phyloP scores from a whole-genome alignment of 1,284 basidiomycete genomes.

The Salmacisia buchloeana region DNA sequence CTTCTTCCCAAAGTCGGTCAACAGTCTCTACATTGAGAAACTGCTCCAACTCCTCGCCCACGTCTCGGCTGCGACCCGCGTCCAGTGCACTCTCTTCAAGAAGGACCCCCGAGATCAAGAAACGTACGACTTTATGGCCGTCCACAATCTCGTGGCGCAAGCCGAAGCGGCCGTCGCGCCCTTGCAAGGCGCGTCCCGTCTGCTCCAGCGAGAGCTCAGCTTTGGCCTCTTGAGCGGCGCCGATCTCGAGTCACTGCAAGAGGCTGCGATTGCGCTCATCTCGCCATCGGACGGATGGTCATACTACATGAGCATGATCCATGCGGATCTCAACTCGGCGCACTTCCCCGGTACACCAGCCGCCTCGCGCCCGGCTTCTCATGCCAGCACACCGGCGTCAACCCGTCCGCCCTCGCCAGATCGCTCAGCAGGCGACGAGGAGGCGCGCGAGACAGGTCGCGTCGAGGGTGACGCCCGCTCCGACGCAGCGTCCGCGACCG shows the following conservation, averaged over 20 bases:
- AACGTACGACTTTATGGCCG: constrained; percentile 52
- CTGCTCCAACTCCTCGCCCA: constrained; percentile 59
- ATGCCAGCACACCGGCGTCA: constrained; percentile 3
- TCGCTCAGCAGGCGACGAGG: constrained; percentile 23
- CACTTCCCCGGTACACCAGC: constrained; percentile 25
- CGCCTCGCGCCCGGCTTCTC: constrained; percentile 6
- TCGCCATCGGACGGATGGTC: constrained; percentile 64
- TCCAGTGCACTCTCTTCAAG: constrained; percentile 57
- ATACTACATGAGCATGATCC: constrained; percentile 54
- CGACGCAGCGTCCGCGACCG: too few species aligned
- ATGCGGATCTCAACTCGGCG: constrained; percentile 23
- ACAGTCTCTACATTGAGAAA: constrained; percentile 60
- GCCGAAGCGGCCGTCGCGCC: constrained; percentile 61
- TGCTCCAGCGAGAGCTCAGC: constrained; percentile 63
- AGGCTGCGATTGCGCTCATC: constrained; percentile 22
- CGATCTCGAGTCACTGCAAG: constrained; percentile 61
- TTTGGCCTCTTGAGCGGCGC: constrained; percentile 62
- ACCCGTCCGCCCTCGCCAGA: constrained; percentile 20
- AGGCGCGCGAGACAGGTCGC: constrained; percentile 12
- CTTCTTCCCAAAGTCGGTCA: constrained; percentile 66
- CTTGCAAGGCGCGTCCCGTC: constrained; percentile 58
- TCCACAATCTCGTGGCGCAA: constrained; percentile 50
- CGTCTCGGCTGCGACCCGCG: constrained; percentile 55
- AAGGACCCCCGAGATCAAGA: constrained; percentile 55
- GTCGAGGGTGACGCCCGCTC: too few species aligned